A percentile compares a stretch with the other conserved stretches of the same genome.
Conservation (phyloP, 2,329 filamentous ascomycete genomes). For the Coniochaeta sp. region DNA sequence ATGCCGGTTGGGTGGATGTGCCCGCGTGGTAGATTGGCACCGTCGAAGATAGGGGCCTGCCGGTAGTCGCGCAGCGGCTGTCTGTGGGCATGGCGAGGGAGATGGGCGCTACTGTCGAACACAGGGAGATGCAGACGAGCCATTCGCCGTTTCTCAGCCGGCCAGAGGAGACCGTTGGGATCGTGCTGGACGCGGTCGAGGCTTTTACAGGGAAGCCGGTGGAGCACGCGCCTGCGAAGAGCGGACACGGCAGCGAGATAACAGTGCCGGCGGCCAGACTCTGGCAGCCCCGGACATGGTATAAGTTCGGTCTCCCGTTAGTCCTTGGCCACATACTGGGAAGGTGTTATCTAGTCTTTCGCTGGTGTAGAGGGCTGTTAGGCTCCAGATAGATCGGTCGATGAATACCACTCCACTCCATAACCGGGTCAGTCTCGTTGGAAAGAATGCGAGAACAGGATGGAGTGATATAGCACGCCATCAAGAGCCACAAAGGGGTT, state of each 20-base stretch:
- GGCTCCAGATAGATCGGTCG: background rate
- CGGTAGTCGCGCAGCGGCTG: conserved; percentile 30
- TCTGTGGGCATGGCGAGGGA: conserved; percentile 29
- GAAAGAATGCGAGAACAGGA: too few species aligned
- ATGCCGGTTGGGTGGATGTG: conserved; percentile 39
- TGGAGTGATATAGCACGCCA: too few species aligned
- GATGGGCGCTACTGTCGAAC: conserved; percentile 24
- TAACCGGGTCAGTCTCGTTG: too few species aligned
- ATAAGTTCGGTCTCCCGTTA: conserved; percentile 6
- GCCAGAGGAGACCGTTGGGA: conserved; percentile 28
- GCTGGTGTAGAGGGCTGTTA: background rate
- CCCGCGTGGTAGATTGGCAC: conserved; percentile 39
- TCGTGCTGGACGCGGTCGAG: conserved; percentile 30
- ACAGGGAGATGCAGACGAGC: conserved; percentile 33
- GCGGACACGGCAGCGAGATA: background rate
- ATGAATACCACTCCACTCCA: too few species aligned
- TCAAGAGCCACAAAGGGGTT: too few species aligned
- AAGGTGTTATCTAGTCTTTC: conserved; percentile 3
- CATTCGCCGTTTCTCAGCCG: conserved; percentile 43
- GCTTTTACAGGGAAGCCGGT: conserved; percentile 13
- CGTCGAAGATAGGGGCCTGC: conserved; percentile 30
- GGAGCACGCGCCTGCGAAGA: background rate
- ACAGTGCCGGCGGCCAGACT: conserved; percentile 4
- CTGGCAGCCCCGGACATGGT: conserved; percentile 7
- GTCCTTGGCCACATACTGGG: conserved; percentile 7